Percentiles rank a stretch among this genome's conserved stretches.
phyloP scores from a whole-genome alignment of 805 yeast species.

The Tetrapisispora arboricola region DNA sequence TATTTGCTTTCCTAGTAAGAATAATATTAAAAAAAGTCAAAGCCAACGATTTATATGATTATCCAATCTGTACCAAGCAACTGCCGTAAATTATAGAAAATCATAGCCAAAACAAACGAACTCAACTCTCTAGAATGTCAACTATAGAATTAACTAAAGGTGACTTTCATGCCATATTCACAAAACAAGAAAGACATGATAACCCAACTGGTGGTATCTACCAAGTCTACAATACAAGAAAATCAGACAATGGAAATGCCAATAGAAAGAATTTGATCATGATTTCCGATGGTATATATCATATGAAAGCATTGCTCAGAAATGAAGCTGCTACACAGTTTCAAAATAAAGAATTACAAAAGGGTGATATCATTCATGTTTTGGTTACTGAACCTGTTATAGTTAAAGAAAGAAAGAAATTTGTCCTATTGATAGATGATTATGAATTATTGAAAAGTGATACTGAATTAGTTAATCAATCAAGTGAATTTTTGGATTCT shows the following conservation, averaged over 20 bases:
- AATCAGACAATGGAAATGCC: conserved; percentile 21
- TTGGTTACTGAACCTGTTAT: conserved; percentile 27
- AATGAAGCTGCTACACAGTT: conserved; percentile 38
- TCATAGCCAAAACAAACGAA: neutral
- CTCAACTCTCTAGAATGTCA: conserved; percentile 9
- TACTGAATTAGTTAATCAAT: conserved; percentile 31
- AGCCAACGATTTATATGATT: too few relatives aligned
- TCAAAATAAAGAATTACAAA: conserved; percentile 38
- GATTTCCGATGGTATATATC: conserved; percentile 43
- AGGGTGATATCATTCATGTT: conserved; percentile 29
- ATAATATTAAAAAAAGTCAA: too few relatives aligned
- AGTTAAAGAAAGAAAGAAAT: conserved; percentile 34
- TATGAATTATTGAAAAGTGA: conserved; percentile 34
- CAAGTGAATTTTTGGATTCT: conserved; percentile 40
- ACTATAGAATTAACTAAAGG: conserved; percentile 16
- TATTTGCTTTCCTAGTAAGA: too few relatives aligned
- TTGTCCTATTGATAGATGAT: conserved; percentile 39
- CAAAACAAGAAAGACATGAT: conserved; percentile 22
- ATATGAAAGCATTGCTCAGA: conserved; percentile 44
- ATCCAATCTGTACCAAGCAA: too few relatives aligned
- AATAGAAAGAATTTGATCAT: conserved; percentile 29
- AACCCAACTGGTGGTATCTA: conserved; percentile 25
- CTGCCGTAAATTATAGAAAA: neutral
- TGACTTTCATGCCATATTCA: conserved; percentile 23
- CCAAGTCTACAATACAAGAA: conserved; percentile 26